Base-by-base conservation (phyloP, 805 yeast species). In the Starmerella cellae region DNA sequence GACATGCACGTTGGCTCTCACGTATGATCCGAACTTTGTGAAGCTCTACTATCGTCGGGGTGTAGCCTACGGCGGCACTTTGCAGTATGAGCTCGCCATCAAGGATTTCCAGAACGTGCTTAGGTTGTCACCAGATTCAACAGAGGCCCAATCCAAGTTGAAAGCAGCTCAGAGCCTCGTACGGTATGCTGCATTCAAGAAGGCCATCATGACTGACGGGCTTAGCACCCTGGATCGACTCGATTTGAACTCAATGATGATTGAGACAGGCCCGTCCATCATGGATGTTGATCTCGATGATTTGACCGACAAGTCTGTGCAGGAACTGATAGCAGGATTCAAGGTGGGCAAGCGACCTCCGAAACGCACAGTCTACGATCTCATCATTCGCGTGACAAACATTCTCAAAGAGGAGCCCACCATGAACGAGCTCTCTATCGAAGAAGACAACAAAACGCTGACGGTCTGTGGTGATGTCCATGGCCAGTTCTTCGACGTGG, bases 401-500 rank as follows among this genome's bases (percentile, higher is more conserved):
- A 48, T 84, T 14, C 73, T 87, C 52, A 65, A 62, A 43, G 48
- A 65, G 2, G 96, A 88, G 58, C 72, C 77, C 6, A 69, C 94
- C 1, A 65, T 87, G 68, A 80, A 78, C 28, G 97, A 87, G 56
- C 58, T 88, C 31, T 55, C 69, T 2, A 53, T 50, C 5, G 53
- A 43, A 10, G 68, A 56, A 4, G 55, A 56, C n/a, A 36, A 17
- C 8, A 17, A 22, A 13, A 60, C 66, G 42, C 68, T 88, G 37
- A 83, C 96, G 1, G 82, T 91, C 9, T 91, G 94, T 53, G 98
- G 98, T 51, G 98, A 91, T 60, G 88, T 96, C 0, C 98, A 91
- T 60, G 98, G 98, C 32, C 98, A 91, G 62, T 85, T 81, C 59
- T 88, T 73, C 55, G 98, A 91, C 59, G 77, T 91, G 40, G 62